Base-by-base conservation (phyloP, 306 rosid species). In the Sesbania bispinosa region DNA sequence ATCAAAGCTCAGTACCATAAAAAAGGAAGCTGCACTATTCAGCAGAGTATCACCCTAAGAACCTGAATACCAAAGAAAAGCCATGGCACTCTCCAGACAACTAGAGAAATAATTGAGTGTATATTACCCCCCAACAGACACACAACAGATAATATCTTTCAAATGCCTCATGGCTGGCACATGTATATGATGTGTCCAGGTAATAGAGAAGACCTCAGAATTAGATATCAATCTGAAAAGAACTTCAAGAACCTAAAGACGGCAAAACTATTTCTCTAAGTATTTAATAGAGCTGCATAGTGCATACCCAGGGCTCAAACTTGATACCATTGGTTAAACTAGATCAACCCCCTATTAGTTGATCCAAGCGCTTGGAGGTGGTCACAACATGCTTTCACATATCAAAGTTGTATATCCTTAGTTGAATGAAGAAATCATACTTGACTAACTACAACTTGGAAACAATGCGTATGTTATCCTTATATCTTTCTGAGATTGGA, bases 1-100 rank as follows among this genome's bases (percentile, higher is more conserved):
- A 69, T 69, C 55, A 77, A 67, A 67, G 21, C 33, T 60, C 6
- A 58, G 71, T 11, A 32, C 38, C 39, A 46, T 36, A 8, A 23
- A 18, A 64, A 67, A 42, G 42, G 55, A 73, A 35, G 41, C 30
- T 21, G 50, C 33, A 73, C 24, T 39, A 39, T 67, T 50, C 54
- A 61, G 48, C 4, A 35, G 35, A 26, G 27, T 47, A 68, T 41
- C 33, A 42, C 20, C 23, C 7, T 0, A 27, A 36, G 26, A 36
- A 13, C 63, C 15, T 27, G 20, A 65, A 45, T 63, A 57, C 18
- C 15, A 23, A 52, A 63, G 21, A 54, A 45, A 57, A 2, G 27
- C 7, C 63, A 26, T 27, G 51, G 65, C 54, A 63, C 42, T 51
- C 11, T 4, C 10, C 18, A 62, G 26, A 47, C 15, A 58, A 6